A percentile compares a stretch with the other conserved stretches of the same genome.
Conservation (phyloP, 495 filamentous ascomycete species). For the Penicillium salamii region DNA sequence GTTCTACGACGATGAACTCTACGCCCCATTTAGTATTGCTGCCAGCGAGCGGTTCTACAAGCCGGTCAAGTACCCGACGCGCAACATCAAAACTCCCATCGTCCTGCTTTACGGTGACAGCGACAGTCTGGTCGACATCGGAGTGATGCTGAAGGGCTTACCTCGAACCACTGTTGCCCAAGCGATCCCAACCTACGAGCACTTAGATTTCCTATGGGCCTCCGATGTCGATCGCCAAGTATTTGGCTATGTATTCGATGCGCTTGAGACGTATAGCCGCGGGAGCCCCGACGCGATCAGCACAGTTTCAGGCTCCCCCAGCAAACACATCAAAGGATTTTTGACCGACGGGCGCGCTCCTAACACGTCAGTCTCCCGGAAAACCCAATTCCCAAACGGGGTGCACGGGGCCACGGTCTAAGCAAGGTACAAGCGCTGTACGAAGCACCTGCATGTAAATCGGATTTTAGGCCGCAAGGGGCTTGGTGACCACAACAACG, state of each 20-base stretch:
- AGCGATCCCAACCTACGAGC: conserved; percentile 86
- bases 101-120: conserved; percentile 89
- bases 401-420: neutral
- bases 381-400: neutral
- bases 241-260: conserved; percentile 85
- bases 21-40: conserved; percentile 56
- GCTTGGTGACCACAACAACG: too few species aligned
- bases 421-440: neutral
- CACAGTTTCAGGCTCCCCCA: neutral
- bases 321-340: neutral
- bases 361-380: conserved; percentile 1
- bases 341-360: neutral
- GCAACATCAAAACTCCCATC: conserved; percentile 94
- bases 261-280: conserved; percentile 62
- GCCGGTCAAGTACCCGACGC: conserved; percentile 92
- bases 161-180: conserved; percentile 79
- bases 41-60: conserved; percentile 70
- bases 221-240: conserved; percentile 78
- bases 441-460: too few species aligned
- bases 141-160: conserved; percentile 84
- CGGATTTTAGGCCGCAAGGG: too few species aligned
- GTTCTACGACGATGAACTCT: conserved; percentile 96
- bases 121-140: conserved; percentile 93
- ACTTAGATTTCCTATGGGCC: conserved; percentile 97
- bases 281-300: neutral